These are phyloP conservation scores for Apiospora sp. DNA, from an alignment of 2,329 filamentous ascomycete genomes.

Conservation along the genomic window DNA sequence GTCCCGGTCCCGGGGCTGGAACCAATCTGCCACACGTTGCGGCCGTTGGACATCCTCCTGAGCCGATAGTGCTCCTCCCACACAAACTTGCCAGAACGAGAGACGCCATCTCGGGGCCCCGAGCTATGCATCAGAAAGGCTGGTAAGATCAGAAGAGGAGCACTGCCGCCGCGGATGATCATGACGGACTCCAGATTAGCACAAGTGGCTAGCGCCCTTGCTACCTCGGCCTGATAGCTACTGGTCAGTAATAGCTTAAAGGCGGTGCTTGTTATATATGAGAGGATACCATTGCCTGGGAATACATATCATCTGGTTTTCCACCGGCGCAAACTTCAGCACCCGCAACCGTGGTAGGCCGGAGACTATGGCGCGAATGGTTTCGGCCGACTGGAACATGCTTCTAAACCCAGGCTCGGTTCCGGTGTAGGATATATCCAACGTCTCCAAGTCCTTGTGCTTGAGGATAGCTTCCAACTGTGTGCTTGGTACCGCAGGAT, in stretches of 20 bases:
- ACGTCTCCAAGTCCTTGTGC: neutral
- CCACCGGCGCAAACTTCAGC: neutral
- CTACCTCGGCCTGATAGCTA: neutral
- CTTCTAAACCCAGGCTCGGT: neutral
- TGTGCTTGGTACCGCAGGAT: neutral
- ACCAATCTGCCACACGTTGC: neutral
- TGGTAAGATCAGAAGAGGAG: neutral
- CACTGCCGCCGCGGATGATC: neutral
- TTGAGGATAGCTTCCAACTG: neutral
- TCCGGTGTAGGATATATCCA: neutral
- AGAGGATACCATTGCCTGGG: neutral
- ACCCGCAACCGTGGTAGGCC: neutral
- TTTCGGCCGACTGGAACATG: neutral
- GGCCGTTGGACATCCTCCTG: neutral
- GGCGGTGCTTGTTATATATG: neutral
- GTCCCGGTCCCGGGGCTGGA: neutral
- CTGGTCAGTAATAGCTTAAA: neutral
- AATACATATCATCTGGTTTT: neutral
- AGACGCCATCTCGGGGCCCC: neutral
- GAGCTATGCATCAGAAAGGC: neutral
- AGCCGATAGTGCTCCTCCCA: conserved; percentile 7
- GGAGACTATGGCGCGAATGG: neutral
- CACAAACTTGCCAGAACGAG: neutral
- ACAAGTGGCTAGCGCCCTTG: neutral
- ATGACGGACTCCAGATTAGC: neutral